phyloP scores from a whole-genome alignment of 768 basidiomycete genomes.

The Cyathus striatus region DNA sequence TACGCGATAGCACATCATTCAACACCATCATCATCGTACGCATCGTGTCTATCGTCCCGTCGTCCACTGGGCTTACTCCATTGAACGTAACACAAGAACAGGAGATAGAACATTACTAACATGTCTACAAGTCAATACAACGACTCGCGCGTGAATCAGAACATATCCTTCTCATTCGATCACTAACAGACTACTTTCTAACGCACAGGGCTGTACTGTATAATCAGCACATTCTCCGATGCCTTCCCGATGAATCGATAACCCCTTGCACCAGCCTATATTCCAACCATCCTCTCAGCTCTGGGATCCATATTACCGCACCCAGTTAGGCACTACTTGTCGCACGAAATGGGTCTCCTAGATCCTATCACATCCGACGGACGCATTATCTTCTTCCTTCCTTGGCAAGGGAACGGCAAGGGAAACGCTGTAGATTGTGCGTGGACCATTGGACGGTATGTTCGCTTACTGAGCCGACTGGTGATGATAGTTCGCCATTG shows the following conservation, averaged over 20 bases:
- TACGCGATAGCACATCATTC: too few relatives aligned
- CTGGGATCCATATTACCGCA: constrained; percentile 93
- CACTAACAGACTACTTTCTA: not conserved
- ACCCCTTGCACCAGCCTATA: constrained; percentile 74
- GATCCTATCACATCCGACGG: constrained; percentile 96
- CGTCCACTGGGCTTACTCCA: too few relatives aligned
- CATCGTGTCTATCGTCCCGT: too few relatives aligned
- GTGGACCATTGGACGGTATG: constrained; percentile 95
- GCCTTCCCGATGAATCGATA: constrained; percentile 77
- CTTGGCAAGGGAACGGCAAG: constrained; percentile 97
- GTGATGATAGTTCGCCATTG: constrained; percentile 75
- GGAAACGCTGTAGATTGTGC: constrained; percentile 95
- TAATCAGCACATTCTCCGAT: constrained; percentile 94
- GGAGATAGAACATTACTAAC: too few relatives aligned
- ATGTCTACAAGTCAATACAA: constrained; percentile 84
- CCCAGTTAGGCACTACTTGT: constrained; percentile 97
- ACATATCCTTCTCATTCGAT: not conserved
- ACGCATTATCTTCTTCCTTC: constrained; percentile 97
- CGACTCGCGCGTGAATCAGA: constrained; percentile 88
- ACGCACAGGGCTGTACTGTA: constrained; percentile 81
- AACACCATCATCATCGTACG: too few relatives aligned
- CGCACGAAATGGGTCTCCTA: constrained; percentile 89
- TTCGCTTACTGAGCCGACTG: constrained; percentile 72
- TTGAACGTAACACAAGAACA: too few relatives aligned
- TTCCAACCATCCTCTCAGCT: constrained; percentile 90